Evolutionary conservation across 139 green algal species (phyloP).

Genomic region (Yamagishiella unicocca): DNA sequence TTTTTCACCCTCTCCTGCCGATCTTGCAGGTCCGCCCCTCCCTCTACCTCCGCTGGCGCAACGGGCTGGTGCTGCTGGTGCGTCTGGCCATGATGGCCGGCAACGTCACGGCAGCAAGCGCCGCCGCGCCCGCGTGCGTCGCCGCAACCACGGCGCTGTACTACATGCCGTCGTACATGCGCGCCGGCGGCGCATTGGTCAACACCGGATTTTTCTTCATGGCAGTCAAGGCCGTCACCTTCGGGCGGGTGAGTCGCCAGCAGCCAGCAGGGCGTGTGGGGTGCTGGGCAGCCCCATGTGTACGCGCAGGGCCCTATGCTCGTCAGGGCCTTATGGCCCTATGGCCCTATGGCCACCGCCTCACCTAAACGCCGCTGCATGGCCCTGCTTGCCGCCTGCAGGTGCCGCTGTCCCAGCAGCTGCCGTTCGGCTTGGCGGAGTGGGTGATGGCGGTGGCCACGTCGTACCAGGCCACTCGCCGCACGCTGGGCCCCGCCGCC

Average conservation of each 20-base stretch:
- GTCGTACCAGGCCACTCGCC: not conserved
- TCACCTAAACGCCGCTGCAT: too few species aligned
- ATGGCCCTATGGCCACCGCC: too few species aligned
- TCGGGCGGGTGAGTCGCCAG: constrained; percentile 7
- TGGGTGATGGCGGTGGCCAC: not conserved
- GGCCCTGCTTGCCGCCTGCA: too few species aligned
- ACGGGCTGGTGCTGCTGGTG: constrained; percentile 1
- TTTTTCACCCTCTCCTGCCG: too few species aligned
- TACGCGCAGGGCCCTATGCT: too few species aligned
- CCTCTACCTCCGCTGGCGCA: not conserved
- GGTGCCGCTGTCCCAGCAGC: constrained; percentile 4
- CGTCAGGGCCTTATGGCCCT: too few species aligned
- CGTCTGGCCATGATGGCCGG: constrained; percentile 14
- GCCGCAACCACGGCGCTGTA: constrained; percentile 25
- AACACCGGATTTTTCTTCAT: not conserved
- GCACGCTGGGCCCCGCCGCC: constrained; percentile 9
- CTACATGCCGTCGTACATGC: constrained; percentile 21
- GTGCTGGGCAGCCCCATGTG: too few species aligned
- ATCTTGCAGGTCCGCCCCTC: not conserved
- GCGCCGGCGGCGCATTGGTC: not conserved
- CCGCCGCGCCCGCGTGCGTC: not conserved
- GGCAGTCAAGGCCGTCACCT: not conserved
- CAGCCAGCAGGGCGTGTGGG: too few species aligned
- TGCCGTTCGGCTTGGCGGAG: constrained; percentile 22
- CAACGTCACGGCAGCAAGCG: not conserved